Percentiles rank a stretch among this genome's conserved stretches.
Evolutionary conservation across 306 rosid genomes (phyloP).

Genomic region (Argentina anserina): DNA sequence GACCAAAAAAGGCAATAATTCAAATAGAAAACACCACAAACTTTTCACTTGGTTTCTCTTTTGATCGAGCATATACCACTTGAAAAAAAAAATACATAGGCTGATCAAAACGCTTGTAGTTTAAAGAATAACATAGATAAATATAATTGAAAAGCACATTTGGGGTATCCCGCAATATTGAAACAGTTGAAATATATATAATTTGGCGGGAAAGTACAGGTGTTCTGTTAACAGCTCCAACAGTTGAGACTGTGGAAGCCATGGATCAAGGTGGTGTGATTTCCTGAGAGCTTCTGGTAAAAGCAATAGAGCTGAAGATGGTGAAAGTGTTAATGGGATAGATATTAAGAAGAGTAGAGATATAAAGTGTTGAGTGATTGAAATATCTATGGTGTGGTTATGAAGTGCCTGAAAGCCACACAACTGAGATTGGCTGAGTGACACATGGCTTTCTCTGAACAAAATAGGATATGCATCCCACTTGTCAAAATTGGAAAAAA

Average conservation of each 20-base stretch:
- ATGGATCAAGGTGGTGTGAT: conserved; percentile 17
- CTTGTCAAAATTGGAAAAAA: neutral
- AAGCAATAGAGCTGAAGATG: conserved; percentile 3
- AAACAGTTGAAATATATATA: neutral
- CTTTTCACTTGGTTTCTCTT: neutral
- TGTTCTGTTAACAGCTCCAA: conserved; percentile 27
- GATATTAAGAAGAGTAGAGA: neutral
- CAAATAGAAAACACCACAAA: conserved; percentile 2
- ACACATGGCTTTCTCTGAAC: conserved; percentile 28
- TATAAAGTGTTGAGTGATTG: neutral
- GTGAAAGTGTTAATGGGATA: neutral
- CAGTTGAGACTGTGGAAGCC: conserved; percentile 36
- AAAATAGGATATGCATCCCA: neutral
- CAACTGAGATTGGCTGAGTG: conserved; percentile 23
- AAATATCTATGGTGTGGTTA: conserved; percentile 18
- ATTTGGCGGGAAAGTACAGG: conserved; percentile 24
- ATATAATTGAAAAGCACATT: neutral
- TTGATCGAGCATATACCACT: neutral
- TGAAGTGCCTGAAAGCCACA: conserved; percentile 22
- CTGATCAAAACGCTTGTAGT: neutral
- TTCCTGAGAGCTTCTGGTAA: conserved; percentile 2
- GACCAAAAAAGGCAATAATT: neutral
- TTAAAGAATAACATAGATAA: neutral
- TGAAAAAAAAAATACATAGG: neutral
- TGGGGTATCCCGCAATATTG: neutral